phyloP scores from a whole-genome alignment of 371 early-diverging fungal species.

The Zychaea mexicana region DNA sequence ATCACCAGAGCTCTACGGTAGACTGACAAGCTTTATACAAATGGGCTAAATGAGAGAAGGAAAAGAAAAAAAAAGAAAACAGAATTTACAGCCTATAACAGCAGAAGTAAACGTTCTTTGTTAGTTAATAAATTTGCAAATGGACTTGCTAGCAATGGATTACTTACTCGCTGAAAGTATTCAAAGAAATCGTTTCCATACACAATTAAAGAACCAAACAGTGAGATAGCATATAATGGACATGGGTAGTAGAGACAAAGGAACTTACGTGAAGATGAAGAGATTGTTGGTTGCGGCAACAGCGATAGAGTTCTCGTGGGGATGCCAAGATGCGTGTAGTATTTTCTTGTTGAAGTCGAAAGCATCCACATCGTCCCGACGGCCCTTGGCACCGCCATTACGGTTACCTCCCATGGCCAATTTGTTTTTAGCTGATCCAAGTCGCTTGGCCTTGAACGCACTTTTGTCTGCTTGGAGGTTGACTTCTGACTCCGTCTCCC shows the following conservation, averaged over 20 bases:
- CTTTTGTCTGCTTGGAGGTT: conserved; percentile 95
- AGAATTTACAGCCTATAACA: background rate
- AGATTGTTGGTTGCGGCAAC: conserved; percentile 97
- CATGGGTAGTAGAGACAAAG: background rate
- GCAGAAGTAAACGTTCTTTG: background rate
- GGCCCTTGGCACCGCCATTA: conserved; percentile 29
- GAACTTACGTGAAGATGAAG: conserved; percentile 83
- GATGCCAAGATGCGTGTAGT: conserved; percentile 96
- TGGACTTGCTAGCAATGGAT: background rate
- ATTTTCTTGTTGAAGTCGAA: conserved; percentile 94
- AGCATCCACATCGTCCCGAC: conserved; percentile 82
- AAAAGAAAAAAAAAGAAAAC: background rate
- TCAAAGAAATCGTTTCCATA: too few species aligned
- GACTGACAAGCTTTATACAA: background rate
- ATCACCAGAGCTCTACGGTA: background rate
- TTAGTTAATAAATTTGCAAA: background rate
- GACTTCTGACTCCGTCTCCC: conserved; percentile 70
- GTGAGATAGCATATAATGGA: background rate
- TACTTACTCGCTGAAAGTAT: background rate
- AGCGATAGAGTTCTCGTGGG: conserved; percentile 91
- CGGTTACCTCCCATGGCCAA: conserved; percentile 25
- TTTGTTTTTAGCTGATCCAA: conserved; percentile 60
- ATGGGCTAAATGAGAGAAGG: background rate
- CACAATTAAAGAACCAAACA: too few species aligned
- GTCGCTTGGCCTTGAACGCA: conserved; percentile 92